Evolutionary conservation across 495 filamentous ascomycete genomes (phyloP), one percentile per base, ranked within the genome.

Genomic region (Amphirosellinia nigrospora): DNA sequence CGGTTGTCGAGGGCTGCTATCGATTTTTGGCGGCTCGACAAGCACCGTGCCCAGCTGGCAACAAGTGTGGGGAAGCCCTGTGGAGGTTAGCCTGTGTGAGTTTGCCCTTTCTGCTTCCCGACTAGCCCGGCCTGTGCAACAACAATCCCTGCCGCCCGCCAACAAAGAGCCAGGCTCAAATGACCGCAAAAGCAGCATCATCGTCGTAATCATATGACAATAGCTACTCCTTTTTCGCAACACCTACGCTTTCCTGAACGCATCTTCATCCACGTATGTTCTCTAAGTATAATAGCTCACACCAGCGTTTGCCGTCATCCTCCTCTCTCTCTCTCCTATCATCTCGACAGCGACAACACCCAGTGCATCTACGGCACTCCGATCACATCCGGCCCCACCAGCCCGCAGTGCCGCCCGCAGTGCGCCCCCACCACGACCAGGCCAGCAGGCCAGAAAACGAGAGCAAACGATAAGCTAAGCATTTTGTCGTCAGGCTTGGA

Each of bases 351-450:
- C 64, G 23, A 58, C 46, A 50, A 5, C 11, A 11, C 0, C 26
- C 26, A 53, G 50, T 30, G 50, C 50, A 13, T 53, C 30, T 53
- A 52, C 30, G n/a, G n/a, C n/a, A n/a, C n/a, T n/a, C 63, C 32
- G 46, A 59, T 71, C 46, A 19, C 34, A 41, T 34, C 62, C 64
- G 72, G 76, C 76, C 76, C 60, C 64, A 41, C 64, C 58, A 61
- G 65, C 21, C 67, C 52, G 19, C 56, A 70, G 58, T 23, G 69
- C 63, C 52, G 69, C 63, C 52, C 64, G 34, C 67, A 64, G 64
- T 38, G 63, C 74, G n/a, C 76, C 76, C 76, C 74, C 76, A 74
- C 74, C 62, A 69, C n/a, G 71, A 66, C 72, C 73, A 68, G 68
- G 66, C 70, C 65, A 45, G n/a, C n/a, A n/a, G n/a, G n/a, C n/a